phyloP scores from a whole-genome alignment of 306 rosid species.

The Citrullus mucosospermus region DNA sequence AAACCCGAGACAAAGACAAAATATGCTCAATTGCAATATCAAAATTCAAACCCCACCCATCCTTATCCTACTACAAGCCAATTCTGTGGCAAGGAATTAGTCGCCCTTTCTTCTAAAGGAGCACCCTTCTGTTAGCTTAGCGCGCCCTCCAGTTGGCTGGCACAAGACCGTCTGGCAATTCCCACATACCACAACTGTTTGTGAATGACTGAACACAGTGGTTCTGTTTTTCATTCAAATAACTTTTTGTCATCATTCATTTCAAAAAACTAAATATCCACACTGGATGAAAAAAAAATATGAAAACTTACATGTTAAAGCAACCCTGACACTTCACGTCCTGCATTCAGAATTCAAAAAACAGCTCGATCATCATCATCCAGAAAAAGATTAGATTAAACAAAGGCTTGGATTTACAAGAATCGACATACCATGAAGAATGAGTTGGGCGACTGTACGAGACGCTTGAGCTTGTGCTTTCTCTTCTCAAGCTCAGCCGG shows the following conservation, averaged over 20 bases:
- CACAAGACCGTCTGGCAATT: conserved; percentile 39
- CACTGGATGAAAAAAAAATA: neutral
- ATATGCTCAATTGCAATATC: conserved; percentile 5
- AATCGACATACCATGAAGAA: conserved; percentile 34
- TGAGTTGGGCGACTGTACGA: conserved; percentile 46
- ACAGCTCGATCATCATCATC: neutral
- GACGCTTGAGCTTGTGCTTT: conserved; percentile 60
- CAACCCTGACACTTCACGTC: conserved; percentile 10
- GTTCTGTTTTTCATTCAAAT: conserved; percentile 17
- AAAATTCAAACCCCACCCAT: conserved; percentile 2
- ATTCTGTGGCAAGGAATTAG: neutral
- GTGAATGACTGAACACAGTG: conserved; percentile 38
- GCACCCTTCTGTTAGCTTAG: conserved; percentile 36
- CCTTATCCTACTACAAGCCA: neutral
- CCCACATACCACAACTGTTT: conserved; percentile 39
- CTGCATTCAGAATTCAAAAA: neutral
- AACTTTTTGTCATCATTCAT: neutral
- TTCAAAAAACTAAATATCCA: neutral
- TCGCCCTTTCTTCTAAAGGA: conserved; percentile 38
- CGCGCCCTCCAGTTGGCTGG: conserved; percentile 46
- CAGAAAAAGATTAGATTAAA: too few relatives aligned
- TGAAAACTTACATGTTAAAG: conserved; percentile 1
- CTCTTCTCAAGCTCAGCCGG: conserved; percentile 46
- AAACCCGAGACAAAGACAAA: neutral
- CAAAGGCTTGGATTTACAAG: neutral